Percentiles rank a stretch among this genome's conserved stretches.
Evolutionary conservation across 192 early-diverging fungal species (phyloP).

Genomic region (Podila verticillata): DNA sequence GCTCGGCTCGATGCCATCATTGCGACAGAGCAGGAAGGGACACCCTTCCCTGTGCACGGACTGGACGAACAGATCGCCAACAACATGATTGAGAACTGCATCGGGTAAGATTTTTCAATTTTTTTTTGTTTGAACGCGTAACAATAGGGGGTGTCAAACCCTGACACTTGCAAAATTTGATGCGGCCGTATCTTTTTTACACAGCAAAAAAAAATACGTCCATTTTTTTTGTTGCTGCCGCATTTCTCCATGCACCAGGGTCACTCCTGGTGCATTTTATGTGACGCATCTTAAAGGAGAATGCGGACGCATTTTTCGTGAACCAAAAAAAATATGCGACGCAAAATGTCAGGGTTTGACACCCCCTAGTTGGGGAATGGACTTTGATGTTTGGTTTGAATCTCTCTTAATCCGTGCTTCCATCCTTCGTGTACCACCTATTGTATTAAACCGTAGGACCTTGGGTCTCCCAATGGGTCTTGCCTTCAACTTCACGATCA

Average conservation of each 20-base stretch:
- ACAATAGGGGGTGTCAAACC: too few relatives aligned
- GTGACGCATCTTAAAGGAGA: too few relatives aligned
- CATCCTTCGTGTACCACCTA: too few relatives aligned
- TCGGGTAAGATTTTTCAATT: slow-evolving; percentile 56
- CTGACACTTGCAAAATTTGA: too few relatives aligned
- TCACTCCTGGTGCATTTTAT: too few relatives aligned
- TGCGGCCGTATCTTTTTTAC: too few relatives aligned
- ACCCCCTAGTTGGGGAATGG: background rate
- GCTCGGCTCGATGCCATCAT: slow-evolving; percentile 42
- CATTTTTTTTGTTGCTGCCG: too few relatives aligned
- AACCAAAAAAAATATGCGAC: too few relatives aligned
- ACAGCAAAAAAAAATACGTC: too few relatives aligned
- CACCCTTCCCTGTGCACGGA: slow-evolving; percentile 65
- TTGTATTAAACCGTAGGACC: slow-evolving; percentile 50
- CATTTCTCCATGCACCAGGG: too few relatives aligned
- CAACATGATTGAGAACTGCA: slow-evolving; percentile 85
- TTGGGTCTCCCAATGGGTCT: slow-evolving; percentile 77
- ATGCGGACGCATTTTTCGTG: too few relatives aligned
- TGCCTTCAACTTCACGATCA: slow-evolving; percentile 79
- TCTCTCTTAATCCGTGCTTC: background rate
- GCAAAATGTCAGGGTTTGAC: too few relatives aligned
- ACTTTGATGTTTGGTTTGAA: slow-evolving; percentile 20
- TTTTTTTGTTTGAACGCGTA: background rate
- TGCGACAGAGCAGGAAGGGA: slow-evolving; percentile 31
- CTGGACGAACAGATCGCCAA: slow-evolving; percentile 75